A percentile compares a stretch with the other conserved stretches of the same genome.
phyloP scores from a whole-genome alignment of 495 filamentous ascomycete genomes.

The Terfezia boudieri region DNA sequence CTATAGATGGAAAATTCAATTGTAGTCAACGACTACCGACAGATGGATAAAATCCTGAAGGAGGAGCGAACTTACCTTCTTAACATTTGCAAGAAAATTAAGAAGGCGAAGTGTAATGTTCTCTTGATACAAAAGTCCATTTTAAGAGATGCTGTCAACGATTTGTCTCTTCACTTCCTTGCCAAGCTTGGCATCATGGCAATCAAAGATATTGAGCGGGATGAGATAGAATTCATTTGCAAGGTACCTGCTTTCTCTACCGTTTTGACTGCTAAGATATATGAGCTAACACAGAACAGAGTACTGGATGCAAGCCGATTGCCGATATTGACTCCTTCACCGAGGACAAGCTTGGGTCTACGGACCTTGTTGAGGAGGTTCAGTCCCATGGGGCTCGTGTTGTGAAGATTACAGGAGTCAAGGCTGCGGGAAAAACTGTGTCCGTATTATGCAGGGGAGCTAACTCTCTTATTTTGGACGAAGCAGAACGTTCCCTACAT shows the following conservation, averaged over 20 bases:
- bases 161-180: conserved; percentile 86
- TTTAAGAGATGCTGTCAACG: conserved; percentile 90
- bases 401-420: conserved; percentile 85
- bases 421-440: conserved; percentile 59
- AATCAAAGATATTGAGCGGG: conserved; percentile 92
- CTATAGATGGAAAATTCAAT: conserved; percentile 95
- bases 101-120: conserved; percentile 98
- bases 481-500: conserved; percentile 87
- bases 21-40: conserved; percentile 93
- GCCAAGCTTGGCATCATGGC: conserved; percentile 87
- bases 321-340: conserved; percentile 97
- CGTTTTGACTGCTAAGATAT: too few relatives aligned
- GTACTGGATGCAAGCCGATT: conserved; percentile 93
- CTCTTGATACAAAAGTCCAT: conserved; percentile 97
- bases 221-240: conserved; percentile 98
- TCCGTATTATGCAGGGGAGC: conserved; percentile 86
- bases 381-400: conserved; percentile 69
- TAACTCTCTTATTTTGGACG: conserved; percentile 83
- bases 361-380: conserved; percentile 82
- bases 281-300: conserved; percentile 18
- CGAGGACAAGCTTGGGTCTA: conserved; percentile 93
- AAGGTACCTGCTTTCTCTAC: conserved; percentile 29
- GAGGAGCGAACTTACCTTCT: conserved; percentile 95
- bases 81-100: conserved; percentile 99
- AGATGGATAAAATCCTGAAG: conserved; percentile 99